phyloP scores from a whole-genome alignment of 164 flowering plant species.

The Nymphaea colorata region DNA sequence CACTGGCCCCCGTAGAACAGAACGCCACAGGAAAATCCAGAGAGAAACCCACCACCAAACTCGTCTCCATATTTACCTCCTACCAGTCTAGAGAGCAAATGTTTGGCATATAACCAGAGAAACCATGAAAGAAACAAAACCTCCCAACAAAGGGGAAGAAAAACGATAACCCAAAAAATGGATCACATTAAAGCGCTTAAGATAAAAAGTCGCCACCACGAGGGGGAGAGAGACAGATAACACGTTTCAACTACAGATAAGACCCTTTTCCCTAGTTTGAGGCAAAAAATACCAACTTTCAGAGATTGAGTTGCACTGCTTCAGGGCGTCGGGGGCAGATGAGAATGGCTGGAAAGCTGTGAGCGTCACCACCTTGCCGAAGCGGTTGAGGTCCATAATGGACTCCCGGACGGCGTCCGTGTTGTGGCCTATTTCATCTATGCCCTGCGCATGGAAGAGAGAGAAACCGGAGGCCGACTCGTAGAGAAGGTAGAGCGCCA shows the following conservation, averaged over 20 bases:
- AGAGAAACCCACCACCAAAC: too few relatives aligned
- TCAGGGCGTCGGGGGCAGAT: conserved; percentile 86
- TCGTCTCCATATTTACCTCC: neutral
- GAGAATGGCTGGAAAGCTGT: conserved; percentile 63
- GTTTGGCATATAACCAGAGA: neutral
- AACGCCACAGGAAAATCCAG: too few relatives aligned
- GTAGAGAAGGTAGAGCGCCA: conserved; percentile 54
- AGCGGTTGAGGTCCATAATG: conserved; percentile 60
- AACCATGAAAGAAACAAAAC: neutral
- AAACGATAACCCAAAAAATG: neutral
- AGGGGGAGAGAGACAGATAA: neutral
- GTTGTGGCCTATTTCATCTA: conserved; percentile 89
- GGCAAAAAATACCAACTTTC: conserved; percentile 41
- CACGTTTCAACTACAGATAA: too few relatives aligned
- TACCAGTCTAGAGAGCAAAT: neutral
- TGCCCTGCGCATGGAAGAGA: conserved; percentile 54
- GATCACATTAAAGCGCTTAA: neutral
- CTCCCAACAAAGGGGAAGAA: neutral
- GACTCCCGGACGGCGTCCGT: conserved; percentile 75
- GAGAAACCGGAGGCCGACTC: conserved; percentile 74
- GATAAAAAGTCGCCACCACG: neutral
- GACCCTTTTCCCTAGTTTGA: neutral
- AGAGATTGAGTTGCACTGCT: conserved; percentile 75
- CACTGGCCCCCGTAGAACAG: too few relatives aligned
- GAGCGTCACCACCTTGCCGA: conserved; percentile 84